Base-by-base conservation (phyloP, 176 grass and related monocot genomes). In the Alopecurus myosuroides region DNA sequence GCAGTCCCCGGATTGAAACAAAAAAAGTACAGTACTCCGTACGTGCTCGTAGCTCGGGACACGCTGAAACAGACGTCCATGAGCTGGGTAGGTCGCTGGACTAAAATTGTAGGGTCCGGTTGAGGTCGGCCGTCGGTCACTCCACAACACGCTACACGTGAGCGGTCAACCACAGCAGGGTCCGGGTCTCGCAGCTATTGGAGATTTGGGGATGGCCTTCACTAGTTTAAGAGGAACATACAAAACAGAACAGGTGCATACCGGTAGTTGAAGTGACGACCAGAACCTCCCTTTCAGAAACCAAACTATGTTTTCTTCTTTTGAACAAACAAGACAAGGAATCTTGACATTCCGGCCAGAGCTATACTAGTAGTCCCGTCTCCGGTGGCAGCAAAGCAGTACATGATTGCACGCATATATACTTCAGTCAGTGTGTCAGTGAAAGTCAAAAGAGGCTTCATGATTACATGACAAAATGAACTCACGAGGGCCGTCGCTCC, bases 361-460 rank as follows among this genome's bases (percentile, higher is more conserved):
- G 33, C 33, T 29, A 56, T 81, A 23, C 72, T n/a, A 41, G 20
- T 23, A 44, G 26, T 79, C 14, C 35, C 33, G 74, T 72, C n/a
- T 28, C 69, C 40, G 1, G 18, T 40, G 34, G 19, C 25, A 60
- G n/a, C 70, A 13, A 57, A 63, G 71, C 26, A 52, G 25, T 79
- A 33, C 49, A 83, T 70, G 58, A 81, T 81, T 33, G 41, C 39
- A 71, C 4, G 2, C 48, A 34, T 33, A 22, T 12, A 46, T 15
- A 44, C 48, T 81, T 72, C 40, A 50, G 70, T n/a, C n/a, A n/a
- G n/a, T n/a, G n/a, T 77, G 83, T 26, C 78, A 14, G 63, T 37
- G 2, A 41, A 29, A 86, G 64, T 82, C 84, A 86, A 90, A 78
- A 55, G 53, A 66, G 36, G 7, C 11, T 44, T n/a, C 58, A 82